phyloP scores from a whole-genome alignment of 257 asterid species.

The Eucommia ulmoides region DNA sequence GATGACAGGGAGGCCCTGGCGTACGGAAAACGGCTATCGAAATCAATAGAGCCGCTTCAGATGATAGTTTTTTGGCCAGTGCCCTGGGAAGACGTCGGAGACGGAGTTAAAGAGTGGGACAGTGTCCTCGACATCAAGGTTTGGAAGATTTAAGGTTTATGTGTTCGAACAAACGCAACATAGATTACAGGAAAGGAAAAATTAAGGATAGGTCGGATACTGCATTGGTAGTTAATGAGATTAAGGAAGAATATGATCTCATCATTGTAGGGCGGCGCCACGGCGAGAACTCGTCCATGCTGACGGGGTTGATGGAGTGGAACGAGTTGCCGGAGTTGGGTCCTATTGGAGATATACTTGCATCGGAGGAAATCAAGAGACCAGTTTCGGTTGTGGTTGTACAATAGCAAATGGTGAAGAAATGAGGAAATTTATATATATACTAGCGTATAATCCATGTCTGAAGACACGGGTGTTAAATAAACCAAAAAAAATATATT shows the following conservation, averaged over 20 bases:
- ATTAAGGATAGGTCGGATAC: not conserved
- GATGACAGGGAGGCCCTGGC: not conserved
- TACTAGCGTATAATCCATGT: too few species aligned
- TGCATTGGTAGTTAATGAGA: not conserved
- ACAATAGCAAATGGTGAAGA: too few species aligned
- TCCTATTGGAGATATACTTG: not conserved
- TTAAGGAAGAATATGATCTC: not conserved
- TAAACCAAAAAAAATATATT: too few species aligned
- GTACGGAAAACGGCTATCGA: not conserved
- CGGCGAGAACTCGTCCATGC: not conserved
- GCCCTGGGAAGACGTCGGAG: not conserved
- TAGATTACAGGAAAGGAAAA: not conserved
- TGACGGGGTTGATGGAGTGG: not conserved
- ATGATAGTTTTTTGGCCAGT: not conserved
- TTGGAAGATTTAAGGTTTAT: not conserved
- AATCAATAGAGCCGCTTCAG: not conserved
- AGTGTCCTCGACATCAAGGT: not conserved
- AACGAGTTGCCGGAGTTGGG: not conserved
- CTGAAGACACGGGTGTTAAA: too few species aligned
- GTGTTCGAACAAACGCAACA: not conserved
- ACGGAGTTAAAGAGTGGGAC: not conserved
- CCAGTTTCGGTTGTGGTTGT: not conserved
- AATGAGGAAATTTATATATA: too few species aligned
- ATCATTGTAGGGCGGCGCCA: not conserved
- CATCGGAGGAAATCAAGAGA: not conserved